phyloP scores from a whole-genome alignment of 2,329 filamentous ascomycete genomes.

The Sclerotinia sclerotiorum region DNA sequence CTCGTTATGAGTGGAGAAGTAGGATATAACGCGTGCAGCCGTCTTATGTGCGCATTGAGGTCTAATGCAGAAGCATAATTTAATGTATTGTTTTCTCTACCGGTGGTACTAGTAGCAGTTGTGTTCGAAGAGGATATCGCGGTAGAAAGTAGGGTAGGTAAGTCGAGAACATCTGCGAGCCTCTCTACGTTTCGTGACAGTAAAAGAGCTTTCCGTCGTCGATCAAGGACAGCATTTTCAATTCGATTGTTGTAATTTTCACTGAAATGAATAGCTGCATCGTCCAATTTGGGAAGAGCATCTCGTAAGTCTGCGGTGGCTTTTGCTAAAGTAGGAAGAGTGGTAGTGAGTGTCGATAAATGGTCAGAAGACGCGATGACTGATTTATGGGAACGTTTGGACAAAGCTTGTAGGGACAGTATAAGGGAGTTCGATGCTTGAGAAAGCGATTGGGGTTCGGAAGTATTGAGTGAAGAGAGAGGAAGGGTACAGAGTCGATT shows the following conservation, averaged over 20 bases:
- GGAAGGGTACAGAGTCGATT: constrained; percentile 74
- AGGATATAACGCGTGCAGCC: constrained; percentile 80
- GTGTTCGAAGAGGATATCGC: constrained; percentile 58
- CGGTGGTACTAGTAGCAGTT: constrained; percentile 45
- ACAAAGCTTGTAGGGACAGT: constrained; percentile 80
- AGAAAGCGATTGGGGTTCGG: constrained; percentile 76
- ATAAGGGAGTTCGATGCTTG: constrained; percentile 79
- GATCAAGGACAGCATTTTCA: constrained; percentile 66
- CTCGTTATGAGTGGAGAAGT: constrained; percentile 72
- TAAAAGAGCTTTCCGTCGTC: constrained; percentile 76
- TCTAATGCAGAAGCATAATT: constrained; percentile 90
- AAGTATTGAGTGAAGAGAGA: constrained; percentile 67
- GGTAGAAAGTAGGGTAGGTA: constrained; percentile 81
- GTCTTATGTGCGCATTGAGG: constrained; percentile 87
- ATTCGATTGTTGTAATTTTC: constrained; percentile 75
- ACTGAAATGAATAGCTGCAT: constrained; percentile 76
- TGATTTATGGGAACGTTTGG: constrained; percentile 82
- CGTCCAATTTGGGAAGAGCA: constrained; percentile 76
- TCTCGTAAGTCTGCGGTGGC: constrained; percentile 67
- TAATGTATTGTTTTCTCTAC: constrained; percentile 48
- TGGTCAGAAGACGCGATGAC: constrained; percentile 79
- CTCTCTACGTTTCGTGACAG: constrained; percentile 85
- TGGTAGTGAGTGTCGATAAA: constrained; percentile 69
- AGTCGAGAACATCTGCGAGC: constrained; percentile 84
- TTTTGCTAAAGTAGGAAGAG: constrained; percentile 68